A percentile compares a stretch with the other conserved stretches of the same genome.
Evolutionary conservation across 768 basidiomycete genomes (phyloP).

Genomic region (Hydnum rufescens): DNA sequence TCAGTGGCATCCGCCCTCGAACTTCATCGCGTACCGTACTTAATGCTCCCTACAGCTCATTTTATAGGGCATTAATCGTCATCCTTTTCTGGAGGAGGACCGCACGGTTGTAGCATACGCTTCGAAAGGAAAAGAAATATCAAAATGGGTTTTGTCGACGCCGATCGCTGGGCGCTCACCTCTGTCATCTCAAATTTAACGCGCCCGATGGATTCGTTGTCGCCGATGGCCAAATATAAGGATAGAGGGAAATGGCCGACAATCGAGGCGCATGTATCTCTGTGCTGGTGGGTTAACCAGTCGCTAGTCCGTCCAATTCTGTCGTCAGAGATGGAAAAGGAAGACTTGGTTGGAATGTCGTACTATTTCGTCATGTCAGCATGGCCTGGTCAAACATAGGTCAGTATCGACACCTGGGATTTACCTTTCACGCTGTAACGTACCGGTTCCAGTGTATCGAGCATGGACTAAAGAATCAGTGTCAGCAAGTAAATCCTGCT

Average conservation of each 20-base stretch:
- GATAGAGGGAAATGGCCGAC: constrained; percentile 74
- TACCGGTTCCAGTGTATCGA: constrained; percentile 88
- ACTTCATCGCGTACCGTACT: too few relatives aligned
- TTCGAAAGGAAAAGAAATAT: constrained; percentile 18
- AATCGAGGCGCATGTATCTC: constrained; percentile 85
- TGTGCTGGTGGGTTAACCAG: constrained; percentile 94
- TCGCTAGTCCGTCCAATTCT: too few relatives aligned
- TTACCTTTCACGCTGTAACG: constrained; percentile 18
- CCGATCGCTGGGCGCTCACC: constrained; percentile 28
- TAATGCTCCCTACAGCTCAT: too few relatives aligned
- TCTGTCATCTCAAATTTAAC: constrained; percentile 90
- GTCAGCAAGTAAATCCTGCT: constrained; percentile 2
- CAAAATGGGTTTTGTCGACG: not conserved
- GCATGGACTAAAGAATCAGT: constrained; percentile 51
- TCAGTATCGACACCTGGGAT: not conserved
- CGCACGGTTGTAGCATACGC: constrained; percentile 91
- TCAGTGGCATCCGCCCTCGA: too few relatives aligned
- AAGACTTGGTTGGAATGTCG: not conserved
- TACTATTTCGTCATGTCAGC: constrained; percentile 94
- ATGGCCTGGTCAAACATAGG: constrained; percentile 38
- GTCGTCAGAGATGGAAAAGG: not conserved
- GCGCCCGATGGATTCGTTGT: constrained; percentile 80
- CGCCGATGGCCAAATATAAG: constrained; percentile 80
- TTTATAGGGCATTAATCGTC: constrained; percentile 40
- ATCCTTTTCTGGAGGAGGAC: constrained; percentile 77